Conservation (phyloP, 1,284 basidiomycete species). For the Anthracocystis walkeri region DNA sequence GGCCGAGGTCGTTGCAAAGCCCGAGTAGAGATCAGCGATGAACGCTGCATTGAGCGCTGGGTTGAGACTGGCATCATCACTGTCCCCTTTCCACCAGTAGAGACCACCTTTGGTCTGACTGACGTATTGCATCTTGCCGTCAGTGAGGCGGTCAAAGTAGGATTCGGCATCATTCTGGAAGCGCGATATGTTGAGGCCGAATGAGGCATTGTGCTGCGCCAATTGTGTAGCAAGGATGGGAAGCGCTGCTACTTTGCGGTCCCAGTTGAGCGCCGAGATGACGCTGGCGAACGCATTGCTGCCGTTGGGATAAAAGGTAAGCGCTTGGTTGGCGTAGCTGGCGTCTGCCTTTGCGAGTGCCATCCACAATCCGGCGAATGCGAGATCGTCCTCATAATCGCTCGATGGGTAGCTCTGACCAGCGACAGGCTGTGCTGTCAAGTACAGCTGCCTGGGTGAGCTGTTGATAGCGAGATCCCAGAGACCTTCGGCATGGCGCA, state of each 20-base stretch:
- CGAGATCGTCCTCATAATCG: constrained; percentile 71
- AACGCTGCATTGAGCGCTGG: constrained; percentile 87
- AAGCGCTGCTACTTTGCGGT: constrained; percentile 81
- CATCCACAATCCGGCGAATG: constrained; percentile 81
- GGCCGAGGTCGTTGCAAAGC: constrained; percentile 73
- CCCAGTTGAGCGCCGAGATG: constrained; percentile 86
- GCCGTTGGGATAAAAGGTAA: constrained; percentile 74
- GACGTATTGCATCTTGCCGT: constrained; percentile 72
- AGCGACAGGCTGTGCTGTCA: constrained; percentile 77
- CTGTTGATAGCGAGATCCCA: constrained; percentile 78
- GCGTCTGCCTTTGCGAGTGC: constrained; percentile 78
- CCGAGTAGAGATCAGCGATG: constrained; percentile 81
- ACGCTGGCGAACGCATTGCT: constrained; percentile 74
- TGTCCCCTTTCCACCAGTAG: constrained; percentile 82
- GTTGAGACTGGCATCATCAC: constrained; percentile 82
- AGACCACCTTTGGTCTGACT: constrained; percentile 76
- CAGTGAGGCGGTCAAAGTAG: constrained; percentile 81
- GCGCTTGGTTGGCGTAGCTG: constrained; percentile 77
- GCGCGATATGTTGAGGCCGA: constrained; percentile 75
- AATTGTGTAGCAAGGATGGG: constrained; percentile 77
- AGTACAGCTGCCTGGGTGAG: constrained; percentile 71
- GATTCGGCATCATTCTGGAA: constrained; percentile 81
- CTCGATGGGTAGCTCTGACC: constrained; percentile 80
- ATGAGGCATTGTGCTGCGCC: constrained; percentile 72
- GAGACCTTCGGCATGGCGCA: constrained; percentile 80